Evolutionary conservation across 495 filamentous ascomycete species (phyloP).

Genomic region (Hypoxylon fragiforme): DNA sequence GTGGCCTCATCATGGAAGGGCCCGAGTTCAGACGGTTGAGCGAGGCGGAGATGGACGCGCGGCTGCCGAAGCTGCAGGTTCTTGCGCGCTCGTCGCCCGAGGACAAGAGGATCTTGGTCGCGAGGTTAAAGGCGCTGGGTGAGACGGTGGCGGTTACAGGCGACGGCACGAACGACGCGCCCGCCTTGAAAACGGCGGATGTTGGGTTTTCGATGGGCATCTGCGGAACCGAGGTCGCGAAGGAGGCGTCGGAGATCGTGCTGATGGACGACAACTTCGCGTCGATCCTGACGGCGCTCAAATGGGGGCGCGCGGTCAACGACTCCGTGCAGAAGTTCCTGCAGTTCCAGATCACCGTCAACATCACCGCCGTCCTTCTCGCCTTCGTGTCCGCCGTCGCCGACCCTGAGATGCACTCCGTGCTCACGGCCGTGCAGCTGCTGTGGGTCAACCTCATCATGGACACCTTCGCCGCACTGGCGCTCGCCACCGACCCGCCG

Average conservation of each 20-base stretch:
- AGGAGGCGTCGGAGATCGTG: slow-evolving; percentile 92
- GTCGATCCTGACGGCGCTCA: slow-evolving; percentile 84
- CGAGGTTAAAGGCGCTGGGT: slow-evolving; percentile 76
- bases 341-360: slow-evolving; percentile 92
- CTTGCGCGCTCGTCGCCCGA: slow-evolving; percentile 84
- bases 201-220: slow-evolving; percentile 94
- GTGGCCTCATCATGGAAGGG: slow-evolving; percentile 82
- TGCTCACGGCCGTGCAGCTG: slow-evolving; percentile 82
- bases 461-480: slow-evolving; percentile 94
- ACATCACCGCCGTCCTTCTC: slow-evolving; percentile 83
- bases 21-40: slow-evolving; percentile 76
- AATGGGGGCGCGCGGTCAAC: slow-evolving; percentile 87
- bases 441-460: slow-evolving; percentile 94
- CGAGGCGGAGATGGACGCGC: slow-evolving; percentile 64
- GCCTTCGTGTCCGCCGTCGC: slow-evolving; percentile 81
- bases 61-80: slow-evolving; percentile 77
- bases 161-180: slow-evolving; percentile 91
- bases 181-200: slow-evolving; percentile 83
- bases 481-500: slow-evolving; percentile 85
- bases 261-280: slow-evolving; percentile 93
- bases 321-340: slow-evolving; percentile 91
- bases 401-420: slow-evolving; percentile 64
- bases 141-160: slow-evolving; percentile 94
- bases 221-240: slow-evolving; percentile 87
- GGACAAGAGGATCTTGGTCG: slow-evolving; percentile 81